Percentiles rank a stretch among this genome's conserved stretches.
Conservation (phyloP, 768 basidiomycete species). For the Mycena metata region DNA sequence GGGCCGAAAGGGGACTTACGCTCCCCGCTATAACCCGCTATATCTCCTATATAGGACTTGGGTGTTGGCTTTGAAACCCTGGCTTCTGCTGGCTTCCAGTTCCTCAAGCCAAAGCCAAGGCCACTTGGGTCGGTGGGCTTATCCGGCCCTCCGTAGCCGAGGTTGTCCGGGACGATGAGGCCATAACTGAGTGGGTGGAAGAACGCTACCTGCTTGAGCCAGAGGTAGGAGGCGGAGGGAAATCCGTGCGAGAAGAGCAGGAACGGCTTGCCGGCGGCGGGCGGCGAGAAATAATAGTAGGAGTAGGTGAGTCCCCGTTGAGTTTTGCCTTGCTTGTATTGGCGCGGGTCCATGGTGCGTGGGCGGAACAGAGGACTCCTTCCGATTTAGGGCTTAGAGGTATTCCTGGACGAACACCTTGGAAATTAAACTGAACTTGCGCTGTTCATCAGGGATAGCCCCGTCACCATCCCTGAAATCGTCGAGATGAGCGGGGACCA, state of each 20-base stretch:
- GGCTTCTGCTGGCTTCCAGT: too few relatives aligned
- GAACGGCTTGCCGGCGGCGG: conserved; percentile 47
- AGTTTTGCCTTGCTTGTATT: conserved; percentile 35
- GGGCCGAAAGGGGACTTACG: too few relatives aligned
- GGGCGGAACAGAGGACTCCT: not conserved
- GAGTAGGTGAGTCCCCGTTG: conserved; percentile 52
- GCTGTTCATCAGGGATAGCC: too few relatives aligned
- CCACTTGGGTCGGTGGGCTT: conserved; percentile 57
- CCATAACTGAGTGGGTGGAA: conserved; percentile 57
- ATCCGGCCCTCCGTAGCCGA: conserved; percentile 66
- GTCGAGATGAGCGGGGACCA: too few relatives aligned
- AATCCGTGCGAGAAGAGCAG: conserved; percentile 63
- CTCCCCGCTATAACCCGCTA: too few relatives aligned
- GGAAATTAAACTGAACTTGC: too few relatives aligned
- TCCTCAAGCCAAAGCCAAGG: too few relatives aligned
- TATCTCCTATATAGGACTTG: too few relatives aligned
- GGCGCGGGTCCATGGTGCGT: conserved; percentile 22
- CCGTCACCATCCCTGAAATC: too few relatives aligned
- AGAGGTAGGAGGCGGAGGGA: conserved; percentile 55
- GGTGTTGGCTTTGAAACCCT: too few relatives aligned
- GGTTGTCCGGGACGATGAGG: conserved; percentile 63
- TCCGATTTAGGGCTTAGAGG: too few relatives aligned
- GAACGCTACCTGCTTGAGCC: conserved; percentile 55
- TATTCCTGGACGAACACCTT: too few relatives aligned
- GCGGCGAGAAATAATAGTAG: conserved; percentile 28